These are phyloP conservation scores for Globisporangium paddicum DNA, from an alignment of 352 stramenopile species.

Conservation along the genomic window DNA sequence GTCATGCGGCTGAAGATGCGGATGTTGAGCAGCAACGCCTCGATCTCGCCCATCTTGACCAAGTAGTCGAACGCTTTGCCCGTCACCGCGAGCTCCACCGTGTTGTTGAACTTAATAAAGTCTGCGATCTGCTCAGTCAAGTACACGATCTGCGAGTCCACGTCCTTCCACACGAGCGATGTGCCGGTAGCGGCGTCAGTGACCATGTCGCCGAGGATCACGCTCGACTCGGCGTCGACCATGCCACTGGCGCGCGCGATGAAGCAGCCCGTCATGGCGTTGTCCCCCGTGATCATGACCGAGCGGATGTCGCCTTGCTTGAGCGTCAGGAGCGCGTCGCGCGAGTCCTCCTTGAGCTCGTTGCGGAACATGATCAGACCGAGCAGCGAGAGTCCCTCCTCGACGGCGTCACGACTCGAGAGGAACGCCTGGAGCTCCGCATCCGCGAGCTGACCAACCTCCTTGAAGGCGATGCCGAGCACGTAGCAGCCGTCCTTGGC, in stretches of 20 bases:
- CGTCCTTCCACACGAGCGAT: slow-evolving; percentile 59
- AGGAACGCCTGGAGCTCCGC: slow-evolving; percentile 34
- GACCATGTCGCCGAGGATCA: slow-evolving; percentile 66
- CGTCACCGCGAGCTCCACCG: slow-evolving; percentile 63
- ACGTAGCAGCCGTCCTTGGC: slow-evolving; percentile 88
- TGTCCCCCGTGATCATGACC: slow-evolving; percentile 90
- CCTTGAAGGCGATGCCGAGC: slow-evolving; percentile 73
- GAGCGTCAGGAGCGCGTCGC: slow-evolving; percentile 71
- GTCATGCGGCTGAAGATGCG: slow-evolving; percentile 84
- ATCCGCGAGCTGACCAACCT: slow-evolving; percentile 33
- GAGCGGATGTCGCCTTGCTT: slow-evolving; percentile 66
- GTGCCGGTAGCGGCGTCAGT: slow-evolving; percentile 22
- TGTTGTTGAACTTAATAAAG: slow-evolving; percentile 31
- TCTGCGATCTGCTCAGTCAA: slow-evolving; percentile 41
- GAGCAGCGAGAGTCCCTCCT: slow-evolving; percentile 64
- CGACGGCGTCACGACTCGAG: slow-evolving; percentile 66
- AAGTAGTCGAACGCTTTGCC: slow-evolving; percentile 72
- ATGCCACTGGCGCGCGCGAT: slow-evolving; percentile 69
- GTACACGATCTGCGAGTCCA: slow-evolving; percentile 50
- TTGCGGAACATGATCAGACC: slow-evolving; percentile 91
- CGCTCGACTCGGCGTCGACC: slow-evolving; percentile 32
- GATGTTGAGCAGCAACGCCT: slow-evolving; percentile 54
- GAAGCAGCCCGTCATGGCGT: slow-evolving; percentile 75
- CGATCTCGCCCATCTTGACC: slow-evolving; percentile 52
- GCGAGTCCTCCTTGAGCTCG: slow-evolving; percentile 81